A percentile compares a stretch with the other conserved stretches of the same genome.
Conservation (phyloP, 768 basidiomycete species). For the Pholiota conissans region DNA sequence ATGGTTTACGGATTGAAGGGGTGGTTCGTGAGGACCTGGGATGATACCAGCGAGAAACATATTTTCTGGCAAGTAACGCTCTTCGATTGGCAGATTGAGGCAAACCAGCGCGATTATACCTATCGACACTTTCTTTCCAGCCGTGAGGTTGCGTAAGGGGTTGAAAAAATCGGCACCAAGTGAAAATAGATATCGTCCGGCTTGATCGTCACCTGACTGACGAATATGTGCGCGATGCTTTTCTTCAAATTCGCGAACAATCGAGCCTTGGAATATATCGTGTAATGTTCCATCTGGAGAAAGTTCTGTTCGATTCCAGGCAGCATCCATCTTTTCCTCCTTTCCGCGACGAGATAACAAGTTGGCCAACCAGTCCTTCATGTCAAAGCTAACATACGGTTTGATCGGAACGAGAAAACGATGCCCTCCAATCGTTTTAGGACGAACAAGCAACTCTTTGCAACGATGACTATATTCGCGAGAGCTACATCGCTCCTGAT, state of each 20-base stretch:
- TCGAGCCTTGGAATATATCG: constrained; percentile 5
- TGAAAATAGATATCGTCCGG: constrained; percentile 18
- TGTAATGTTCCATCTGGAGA: neutral
- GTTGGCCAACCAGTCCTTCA: constrained; percentile 3
- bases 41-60: constrained; percentile 31
- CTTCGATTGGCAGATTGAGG: constrained; percentile 31
- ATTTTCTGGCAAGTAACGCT: constrained; percentile 32
- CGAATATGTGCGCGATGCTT: neutral
- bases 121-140: constrained; percentile 25
- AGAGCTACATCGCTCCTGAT: constrained; percentile 2
- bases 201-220: neutral
- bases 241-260: neutral
- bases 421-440: neutral
- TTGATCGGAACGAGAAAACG: constrained; percentile 3
- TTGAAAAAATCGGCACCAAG: constrained; percentile 36
- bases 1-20: constrained; percentile 26
- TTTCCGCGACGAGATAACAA: neutral
- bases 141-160: constrained; percentile 23
- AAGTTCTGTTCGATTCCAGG: neutral
- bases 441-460: neutral
- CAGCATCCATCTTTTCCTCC: constrained; percentile 2
- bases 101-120: constrained; percentile 32
- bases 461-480: neutral
- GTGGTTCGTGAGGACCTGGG: constrained; percentile 28
- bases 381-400: constrained; percentile 1